Conservation (phyloP, 2,329 filamentous ascomycete genomes). For the Mariannaea sp. region DNA sequence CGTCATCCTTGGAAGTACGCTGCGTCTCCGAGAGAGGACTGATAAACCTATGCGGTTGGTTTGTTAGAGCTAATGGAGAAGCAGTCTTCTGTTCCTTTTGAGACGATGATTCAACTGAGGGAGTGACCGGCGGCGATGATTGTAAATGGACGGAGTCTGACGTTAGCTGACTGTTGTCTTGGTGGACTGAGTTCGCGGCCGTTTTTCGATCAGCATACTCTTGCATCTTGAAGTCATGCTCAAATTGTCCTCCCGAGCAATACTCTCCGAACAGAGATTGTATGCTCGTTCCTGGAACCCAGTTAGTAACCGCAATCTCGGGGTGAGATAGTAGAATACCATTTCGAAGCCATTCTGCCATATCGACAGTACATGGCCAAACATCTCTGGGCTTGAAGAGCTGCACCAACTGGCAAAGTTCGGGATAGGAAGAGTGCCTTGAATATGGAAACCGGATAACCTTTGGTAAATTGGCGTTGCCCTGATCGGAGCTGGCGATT, state of each 20-base stretch:
- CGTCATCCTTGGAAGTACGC: not conserved
- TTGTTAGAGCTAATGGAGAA: not conserved
- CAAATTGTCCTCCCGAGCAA: conserved; percentile 66
- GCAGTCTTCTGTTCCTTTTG: not conserved
- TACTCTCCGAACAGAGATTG: conserved; percentile 70
- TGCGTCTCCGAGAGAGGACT: conserved; percentile 21
- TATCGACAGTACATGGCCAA: conserved; percentile 79
- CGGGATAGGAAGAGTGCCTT: conserved; percentile 83
- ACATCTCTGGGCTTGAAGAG: conserved; percentile 75
- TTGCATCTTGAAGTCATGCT: conserved; percentile 68
- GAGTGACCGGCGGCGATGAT: not conserved
- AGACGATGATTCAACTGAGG: not conserved
- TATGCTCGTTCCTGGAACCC: conserved; percentile 59
- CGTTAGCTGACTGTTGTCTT: conserved; percentile 25
- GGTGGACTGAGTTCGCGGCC: not conserved
- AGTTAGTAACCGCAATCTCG: not conserved
- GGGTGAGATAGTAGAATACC: conserved; percentile 34
- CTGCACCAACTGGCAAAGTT: conserved; percentile 72
- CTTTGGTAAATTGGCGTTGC: conserved; percentile 42
- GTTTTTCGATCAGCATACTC: conserved; percentile 9
- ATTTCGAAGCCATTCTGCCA: conserved; percentile 63
- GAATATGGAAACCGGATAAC: conserved; percentile 78
- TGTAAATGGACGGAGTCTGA: conserved; percentile 8
- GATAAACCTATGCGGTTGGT: not conserved
- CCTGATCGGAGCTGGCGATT: not conserved